phyloP scores from a whole-genome alignment of 805 yeast genomes.

The Starmerella bombi region DNA sequence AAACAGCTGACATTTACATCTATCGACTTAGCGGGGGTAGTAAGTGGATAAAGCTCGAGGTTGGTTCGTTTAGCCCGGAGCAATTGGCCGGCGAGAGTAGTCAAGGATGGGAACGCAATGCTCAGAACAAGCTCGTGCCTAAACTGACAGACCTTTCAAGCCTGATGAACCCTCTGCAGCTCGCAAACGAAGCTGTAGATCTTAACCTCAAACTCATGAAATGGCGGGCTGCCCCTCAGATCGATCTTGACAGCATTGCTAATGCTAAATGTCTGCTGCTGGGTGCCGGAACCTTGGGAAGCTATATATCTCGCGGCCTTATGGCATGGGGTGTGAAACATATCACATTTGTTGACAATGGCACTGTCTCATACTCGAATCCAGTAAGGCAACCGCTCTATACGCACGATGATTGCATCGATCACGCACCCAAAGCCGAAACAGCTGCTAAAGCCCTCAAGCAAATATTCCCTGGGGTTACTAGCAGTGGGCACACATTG shows the following conservation, averaged over 20 bases:
- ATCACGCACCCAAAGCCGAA: constrained; percentile 66
- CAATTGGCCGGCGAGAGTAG: constrained; percentile 29
- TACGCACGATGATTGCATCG: constrained; percentile 63
- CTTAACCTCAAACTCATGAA: constrained; percentile 85
- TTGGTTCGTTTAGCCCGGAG: constrained; percentile 12
- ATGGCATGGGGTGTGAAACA: constrained; percentile 90
- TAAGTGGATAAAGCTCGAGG: constrained; percentile 22
- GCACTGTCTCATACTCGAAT: constrained; percentile 77
- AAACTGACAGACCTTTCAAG: constrained; percentile 72
- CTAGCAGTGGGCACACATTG: constrained; percentile 45
- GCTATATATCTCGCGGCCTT: constrained; percentile 73
- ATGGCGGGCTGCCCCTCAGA: constrained; percentile 83
- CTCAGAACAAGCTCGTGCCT: constrained; percentile 58
- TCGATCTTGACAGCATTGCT: constrained; percentile 55
- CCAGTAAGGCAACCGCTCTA: constrained; percentile 92
- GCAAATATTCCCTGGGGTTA: constrained; percentile 66
- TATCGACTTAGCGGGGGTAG: constrained; percentile 19
- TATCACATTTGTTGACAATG: constrained; percentile 81
- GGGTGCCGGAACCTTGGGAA: constrained; percentile 96
- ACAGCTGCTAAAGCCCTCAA: constrained; percentile 63
- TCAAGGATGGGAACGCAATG: constrained; percentile 86
- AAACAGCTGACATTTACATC: constrained; percentile 30
- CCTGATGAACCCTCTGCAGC: constrained; percentile 62
- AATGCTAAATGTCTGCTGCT: constrained; percentile 53
- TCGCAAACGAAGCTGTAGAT: constrained; percentile 88